phyloP scores from a whole-genome alignment of 2,329 filamentous ascomycete genomes.

The Trichoderma lentiforme region DNA sequence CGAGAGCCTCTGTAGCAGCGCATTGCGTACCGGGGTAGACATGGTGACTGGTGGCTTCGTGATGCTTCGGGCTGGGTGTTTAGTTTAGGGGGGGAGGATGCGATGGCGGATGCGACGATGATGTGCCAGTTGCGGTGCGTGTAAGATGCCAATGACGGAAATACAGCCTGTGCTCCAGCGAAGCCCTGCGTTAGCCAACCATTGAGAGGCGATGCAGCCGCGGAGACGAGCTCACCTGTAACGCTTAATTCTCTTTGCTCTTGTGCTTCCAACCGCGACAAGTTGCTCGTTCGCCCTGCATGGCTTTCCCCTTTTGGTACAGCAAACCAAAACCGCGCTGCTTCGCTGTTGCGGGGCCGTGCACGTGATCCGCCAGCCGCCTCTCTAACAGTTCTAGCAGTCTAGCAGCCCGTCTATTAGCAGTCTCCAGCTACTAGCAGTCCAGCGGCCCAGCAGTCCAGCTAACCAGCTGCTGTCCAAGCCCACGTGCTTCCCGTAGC shows the following conservation, averaged over 20 bases:
- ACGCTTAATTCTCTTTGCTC: not conserved
- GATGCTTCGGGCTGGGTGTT: conserved; percentile 5
- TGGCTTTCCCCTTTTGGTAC: conserved; percentile 29
- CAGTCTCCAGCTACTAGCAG: no score
- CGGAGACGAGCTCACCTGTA: conserved; percentile 24
- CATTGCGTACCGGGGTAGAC: conserved; percentile 37
- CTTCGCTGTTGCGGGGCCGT: conserved; percentile 22
- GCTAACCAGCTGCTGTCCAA: not conserved
- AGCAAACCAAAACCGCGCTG: not conserved
- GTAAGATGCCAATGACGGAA: not conserved
- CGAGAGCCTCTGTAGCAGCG: not conserved
- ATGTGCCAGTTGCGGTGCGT: not conserved
- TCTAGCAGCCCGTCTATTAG: no score
- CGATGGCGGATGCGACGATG: not conserved
- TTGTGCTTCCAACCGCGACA: conserved; percentile 16
- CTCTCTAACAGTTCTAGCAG: no score
- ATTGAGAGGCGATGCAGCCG: not conserved
- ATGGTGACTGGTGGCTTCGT: conserved; percentile 34
- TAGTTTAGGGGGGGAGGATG: not conserved
- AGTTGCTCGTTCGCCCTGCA: conserved; percentile 23
- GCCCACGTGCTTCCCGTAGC: conserved; percentile 30
- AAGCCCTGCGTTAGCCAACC: not conserved
- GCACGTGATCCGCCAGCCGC: conserved; percentile 27
- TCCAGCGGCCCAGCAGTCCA: not conserved
- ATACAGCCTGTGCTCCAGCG: not conserved